A percentile compares a stretch with the other conserved stretches of the same genome.
These are phyloP conservation scores for Melastoma candidum DNA, from an alignment of 441 rosid genomes.

Conservation along the genomic window DNA sequence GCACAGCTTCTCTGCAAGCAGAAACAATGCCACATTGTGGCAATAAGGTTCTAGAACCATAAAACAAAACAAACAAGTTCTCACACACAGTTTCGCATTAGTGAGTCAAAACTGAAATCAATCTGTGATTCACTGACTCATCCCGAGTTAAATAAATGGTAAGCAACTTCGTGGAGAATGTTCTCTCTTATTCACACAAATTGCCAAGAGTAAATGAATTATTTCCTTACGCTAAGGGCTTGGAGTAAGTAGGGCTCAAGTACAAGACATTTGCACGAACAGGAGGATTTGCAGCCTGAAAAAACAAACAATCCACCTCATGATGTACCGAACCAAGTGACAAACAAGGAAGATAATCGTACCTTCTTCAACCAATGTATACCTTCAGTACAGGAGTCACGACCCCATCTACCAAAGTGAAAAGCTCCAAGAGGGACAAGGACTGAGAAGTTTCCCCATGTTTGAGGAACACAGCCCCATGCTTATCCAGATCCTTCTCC, in stretches of 20 bases:
- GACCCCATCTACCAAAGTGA: slow-evolving; percentile 52
- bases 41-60: not conserved
- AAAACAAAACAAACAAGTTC: too few species aligned
- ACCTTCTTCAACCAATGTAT: slow-evolving; percentile 3
- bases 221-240: slow-evolving; percentile 63
- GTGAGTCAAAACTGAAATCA: too few species aligned
- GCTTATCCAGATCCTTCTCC: slow-evolving; percentile 71
- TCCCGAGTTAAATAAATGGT: too few species aligned
- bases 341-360: too few species aligned
- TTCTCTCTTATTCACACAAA: not conserved
- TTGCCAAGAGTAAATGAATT: slow-evolving; percentile 5
- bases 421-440: slow-evolving; percentile 66
- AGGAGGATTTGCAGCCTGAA: slow-evolving; percentile 79
- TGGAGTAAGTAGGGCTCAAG: slow-evolving; percentile 55
- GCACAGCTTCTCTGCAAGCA: slow-evolving; percentile 50
- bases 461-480: slow-evolving; percentile 61
- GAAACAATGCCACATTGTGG: slow-evolving; percentile 4
- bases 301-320: slow-evolving; percentile 10
- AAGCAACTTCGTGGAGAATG: too few species aligned
- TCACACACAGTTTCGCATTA: too few species aligned
- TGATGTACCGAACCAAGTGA: slow-evolving; percentile 2
- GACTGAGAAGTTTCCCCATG: slow-evolving; percentile 90
- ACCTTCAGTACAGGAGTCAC: slow-evolving; percentile 72
- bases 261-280: slow-evolving; percentile 84
- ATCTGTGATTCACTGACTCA: too few species aligned